Evolutionary conservation across 345 rosid species (phyloP).

Genomic region (Populus pruinosa): DNA sequence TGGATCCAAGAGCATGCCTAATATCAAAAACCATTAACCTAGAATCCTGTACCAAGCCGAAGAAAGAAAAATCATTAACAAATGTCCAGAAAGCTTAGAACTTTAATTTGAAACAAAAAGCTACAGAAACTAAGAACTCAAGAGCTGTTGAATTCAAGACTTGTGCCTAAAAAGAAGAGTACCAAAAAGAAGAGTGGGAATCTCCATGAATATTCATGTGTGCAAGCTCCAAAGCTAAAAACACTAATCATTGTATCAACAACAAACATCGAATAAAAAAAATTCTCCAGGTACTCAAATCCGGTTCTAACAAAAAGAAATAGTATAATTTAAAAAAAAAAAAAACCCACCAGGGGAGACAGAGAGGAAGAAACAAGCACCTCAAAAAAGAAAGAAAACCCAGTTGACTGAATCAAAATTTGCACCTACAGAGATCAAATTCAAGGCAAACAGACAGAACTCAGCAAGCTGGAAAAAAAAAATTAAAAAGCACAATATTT

Average conservation of each 20-base stretch:
- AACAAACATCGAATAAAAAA: background rate
- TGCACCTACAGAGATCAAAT: background rate
- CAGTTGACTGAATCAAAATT: background rate
- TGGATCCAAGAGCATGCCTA: background rate
- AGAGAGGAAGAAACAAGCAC: background rate
- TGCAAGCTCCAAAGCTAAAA: slow-evolving; percentile 4
- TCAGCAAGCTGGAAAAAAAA: background rate
- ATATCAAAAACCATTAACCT: background rate
- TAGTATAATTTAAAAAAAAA: too few relatives aligned
- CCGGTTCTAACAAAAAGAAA: background rate
- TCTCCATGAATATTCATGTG: slow-evolving; percentile 22
- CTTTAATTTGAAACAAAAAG: slow-evolving; percentile 7
- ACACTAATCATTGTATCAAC: background rate
- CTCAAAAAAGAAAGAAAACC: slow-evolving; percentile 15
- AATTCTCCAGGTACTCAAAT: background rate
- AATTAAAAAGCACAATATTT: background rate
- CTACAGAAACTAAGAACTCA: slow-evolving; percentile 3
- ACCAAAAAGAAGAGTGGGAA: slow-evolving; percentile 13
- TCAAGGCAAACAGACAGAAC: slow-evolving; percentile 8
- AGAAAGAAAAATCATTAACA: slow-evolving; percentile 7
- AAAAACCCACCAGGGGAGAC: background rate
- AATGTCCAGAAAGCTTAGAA: slow-evolving; percentile 9
- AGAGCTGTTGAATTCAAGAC: slow-evolving; percentile 1
- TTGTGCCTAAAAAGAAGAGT: slow-evolving; percentile 8
- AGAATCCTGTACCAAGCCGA: background rate